A percentile compares a stretch with the other conserved stretches of the same genome.
Conservation (phyloP, 441 rosid species). For the Rhodomyrtus psidioides region DNA sequence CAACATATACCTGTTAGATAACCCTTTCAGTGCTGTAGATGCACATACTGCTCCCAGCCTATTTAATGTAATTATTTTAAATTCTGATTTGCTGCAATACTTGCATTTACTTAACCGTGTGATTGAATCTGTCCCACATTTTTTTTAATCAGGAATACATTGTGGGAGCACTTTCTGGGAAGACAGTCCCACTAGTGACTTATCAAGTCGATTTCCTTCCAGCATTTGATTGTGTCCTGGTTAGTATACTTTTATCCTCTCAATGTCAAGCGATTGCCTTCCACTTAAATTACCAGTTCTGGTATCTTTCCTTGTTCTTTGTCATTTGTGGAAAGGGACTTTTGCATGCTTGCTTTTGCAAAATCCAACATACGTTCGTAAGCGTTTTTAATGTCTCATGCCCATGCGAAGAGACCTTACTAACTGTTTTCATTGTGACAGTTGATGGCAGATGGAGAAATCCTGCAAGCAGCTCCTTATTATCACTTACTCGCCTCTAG, state of each 20-base stretch:
- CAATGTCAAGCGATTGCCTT: neutral
- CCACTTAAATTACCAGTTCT: neutral
- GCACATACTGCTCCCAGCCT: constrained; percentile 92
- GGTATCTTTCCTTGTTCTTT: neutral
- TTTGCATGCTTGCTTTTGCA: neutral
- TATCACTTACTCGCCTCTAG: constrained; percentile 59
- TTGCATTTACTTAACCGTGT: neutral
- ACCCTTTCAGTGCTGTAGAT: constrained; percentile 98
- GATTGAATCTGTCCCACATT: constrained; percentile 8
- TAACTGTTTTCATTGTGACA: constrained; percentile 10
- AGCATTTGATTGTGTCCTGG: constrained; percentile 83
- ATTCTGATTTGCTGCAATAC: neutral
- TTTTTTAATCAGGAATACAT: constrained; percentile 62
- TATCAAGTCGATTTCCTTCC: constrained; percentile 99
- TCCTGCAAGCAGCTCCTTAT: constrained; percentile 64
- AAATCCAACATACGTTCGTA: neutral
- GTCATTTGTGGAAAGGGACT: neutral
- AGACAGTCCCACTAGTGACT: constrained; percentile 80
- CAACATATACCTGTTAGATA: constrained; percentile 87
- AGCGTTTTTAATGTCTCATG: neutral
- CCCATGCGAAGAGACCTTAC: neutral
- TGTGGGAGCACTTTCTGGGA: constrained; percentile 65
- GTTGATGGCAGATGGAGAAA: constrained; percentile 94
- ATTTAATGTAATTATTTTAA: constrained; percentile 48
- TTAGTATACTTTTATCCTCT: constrained; percentile 14